Conservation (phyloP, 441 rosid genomes). For the California macrophylla region DNA sequence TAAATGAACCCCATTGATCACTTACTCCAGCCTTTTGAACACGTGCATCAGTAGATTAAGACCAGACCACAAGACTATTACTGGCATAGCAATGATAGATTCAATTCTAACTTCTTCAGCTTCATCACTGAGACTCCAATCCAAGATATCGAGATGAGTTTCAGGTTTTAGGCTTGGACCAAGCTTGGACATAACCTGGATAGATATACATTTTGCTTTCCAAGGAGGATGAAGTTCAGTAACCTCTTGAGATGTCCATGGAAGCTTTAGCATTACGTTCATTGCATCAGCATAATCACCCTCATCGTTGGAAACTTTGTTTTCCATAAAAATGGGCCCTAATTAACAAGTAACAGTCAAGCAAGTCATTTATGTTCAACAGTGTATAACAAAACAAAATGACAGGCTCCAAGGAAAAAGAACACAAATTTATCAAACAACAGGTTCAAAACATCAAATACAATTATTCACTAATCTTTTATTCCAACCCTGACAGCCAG, state of each 20-base stretch:
- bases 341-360: slow-evolving; percentile 10
- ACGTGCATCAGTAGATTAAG: slow-evolving; percentile 39
- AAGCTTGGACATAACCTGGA: slow-evolving; percentile 67
- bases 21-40: slow-evolving; percentile 75
- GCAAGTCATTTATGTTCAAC: slow-evolving; percentile 3
- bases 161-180: slow-evolving; percentile 37
- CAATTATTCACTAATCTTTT: neutral
- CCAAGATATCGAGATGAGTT: slow-evolving; percentile 52
- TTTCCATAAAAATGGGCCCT: slow-evolving; percentile 39
- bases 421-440: neutral
- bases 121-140: slow-evolving; percentile 60
- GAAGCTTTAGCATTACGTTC: slow-evolving; percentile 54
- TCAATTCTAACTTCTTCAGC: slow-evolving; percentile 75
- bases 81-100: slow-evolving; percentile 63
- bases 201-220: slow-evolving; percentile 56
- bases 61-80: slow-evolving; percentile 56
- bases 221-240: slow-evolving; percentile 33
- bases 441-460: neutral
- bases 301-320: slow-evolving; percentile 34
- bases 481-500: neutral
- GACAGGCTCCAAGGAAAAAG: neutral
- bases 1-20: slow-evolving; percentile 18
- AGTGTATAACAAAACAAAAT: neutral
- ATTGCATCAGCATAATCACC: slow-evolving; percentile 34
- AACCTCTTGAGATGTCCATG: slow-evolving; percentile 56